A percentile compares a stretch with the other conserved stretches of the same genome.
phyloP scores from a whole-genome alignment of 108 stramenopile species.

The Asterionellopsis glacialis region DNA sequence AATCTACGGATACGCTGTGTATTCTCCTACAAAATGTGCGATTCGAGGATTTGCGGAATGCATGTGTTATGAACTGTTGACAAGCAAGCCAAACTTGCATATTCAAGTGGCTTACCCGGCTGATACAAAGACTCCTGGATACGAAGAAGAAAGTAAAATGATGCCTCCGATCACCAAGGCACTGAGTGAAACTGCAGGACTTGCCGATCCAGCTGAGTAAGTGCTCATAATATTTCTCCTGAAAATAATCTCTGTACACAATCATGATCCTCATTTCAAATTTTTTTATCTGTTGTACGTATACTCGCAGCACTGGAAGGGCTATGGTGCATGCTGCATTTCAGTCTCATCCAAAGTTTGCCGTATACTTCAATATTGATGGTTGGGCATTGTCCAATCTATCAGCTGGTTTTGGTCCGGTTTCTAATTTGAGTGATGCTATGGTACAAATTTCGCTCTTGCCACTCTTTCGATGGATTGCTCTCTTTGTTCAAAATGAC shows the following conservation, averaged over 20 bases:
- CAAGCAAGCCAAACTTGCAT: slow-evolving; percentile 32
- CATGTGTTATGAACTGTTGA: slow-evolving; percentile 64
- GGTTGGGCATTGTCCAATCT: slow-evolving; percentile 80
- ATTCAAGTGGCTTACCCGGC: slow-evolving; percentile 90
- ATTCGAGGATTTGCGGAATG: slow-evolving; percentile 78
- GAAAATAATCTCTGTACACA: no score
- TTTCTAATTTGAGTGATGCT: slow-evolving; percentile 43
- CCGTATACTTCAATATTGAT: slow-evolving; percentile 73
- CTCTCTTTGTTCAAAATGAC: slow-evolving; percentile 71
- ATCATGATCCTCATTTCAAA: no score
- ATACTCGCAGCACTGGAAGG: not conserved
- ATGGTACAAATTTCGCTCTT: slow-evolving; percentile 60
- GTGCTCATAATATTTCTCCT: slow-evolving; percentile 9
- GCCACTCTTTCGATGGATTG: slow-evolving; percentile 63
- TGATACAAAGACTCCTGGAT: slow-evolving; percentile 97
- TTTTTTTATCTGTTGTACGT: not conserved
- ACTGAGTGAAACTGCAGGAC: slow-evolving; percentile 56
- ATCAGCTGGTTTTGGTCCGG: slow-evolving; percentile 73
- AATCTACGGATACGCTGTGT: slow-evolving; percentile 80
- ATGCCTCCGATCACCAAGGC: slow-evolving; percentile 72
- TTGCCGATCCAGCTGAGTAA: slow-evolving; percentile 59
- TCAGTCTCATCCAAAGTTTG: slow-evolving; percentile 42
- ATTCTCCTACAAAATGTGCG: slow-evolving; percentile 84
- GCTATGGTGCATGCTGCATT: not conserved
- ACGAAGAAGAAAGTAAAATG: slow-evolving; percentile 64